phyloP scores from a whole-genome alignment of 2,329 filamentous ascomycete species.

The Fusarium siculi region DNA sequence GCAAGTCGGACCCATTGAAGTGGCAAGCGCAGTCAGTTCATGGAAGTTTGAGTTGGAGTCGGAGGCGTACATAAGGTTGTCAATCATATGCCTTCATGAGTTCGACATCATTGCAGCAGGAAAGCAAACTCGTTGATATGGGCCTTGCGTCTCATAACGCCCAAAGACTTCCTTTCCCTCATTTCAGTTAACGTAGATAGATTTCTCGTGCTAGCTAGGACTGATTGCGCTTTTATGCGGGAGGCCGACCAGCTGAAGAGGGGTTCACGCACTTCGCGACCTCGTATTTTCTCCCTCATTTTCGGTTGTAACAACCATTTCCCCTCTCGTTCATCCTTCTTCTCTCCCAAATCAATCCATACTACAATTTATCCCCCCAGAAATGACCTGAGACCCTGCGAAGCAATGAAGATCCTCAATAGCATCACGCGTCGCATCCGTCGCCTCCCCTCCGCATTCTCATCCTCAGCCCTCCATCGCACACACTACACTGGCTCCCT shows the following conservation, averaged over 20 bases:
- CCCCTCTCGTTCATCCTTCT: too few relatives aligned
- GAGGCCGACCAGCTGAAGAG: constrained; percentile 22
- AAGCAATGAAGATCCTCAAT: constrained; percentile 2
- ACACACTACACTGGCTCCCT: constrained; percentile 65
- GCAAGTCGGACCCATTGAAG: too few relatives aligned
- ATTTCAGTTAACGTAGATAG: not conserved
- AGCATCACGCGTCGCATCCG: not conserved
- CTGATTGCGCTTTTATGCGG: not conserved
- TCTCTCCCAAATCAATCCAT: accelerated
- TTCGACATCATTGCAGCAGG: too few relatives aligned
- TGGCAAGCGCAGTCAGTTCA: too few relatives aligned
- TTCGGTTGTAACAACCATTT: not conserved
- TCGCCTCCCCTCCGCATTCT: not conserved
- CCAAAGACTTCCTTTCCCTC: not conserved
- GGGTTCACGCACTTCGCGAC: not conserved
- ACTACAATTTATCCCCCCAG: accelerated
- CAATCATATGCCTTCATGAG: too few relatives aligned
- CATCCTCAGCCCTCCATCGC: constrained; percentile 19
- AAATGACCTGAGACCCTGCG: accelerated
- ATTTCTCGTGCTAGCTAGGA: not conserved
- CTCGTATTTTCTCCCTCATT: not conserved
- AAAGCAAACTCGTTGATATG: not conserved
- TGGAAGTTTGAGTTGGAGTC: too few relatives aligned
- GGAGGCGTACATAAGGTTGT: too few relatives aligned
- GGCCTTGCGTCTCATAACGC: not conserved